A percentile compares a stretch with the other conserved stretches of the same genome.
phyloP scores from a whole-genome alignment of 1,284 basidiomycete genomes.

The Pterulicium gracile region DNA sequence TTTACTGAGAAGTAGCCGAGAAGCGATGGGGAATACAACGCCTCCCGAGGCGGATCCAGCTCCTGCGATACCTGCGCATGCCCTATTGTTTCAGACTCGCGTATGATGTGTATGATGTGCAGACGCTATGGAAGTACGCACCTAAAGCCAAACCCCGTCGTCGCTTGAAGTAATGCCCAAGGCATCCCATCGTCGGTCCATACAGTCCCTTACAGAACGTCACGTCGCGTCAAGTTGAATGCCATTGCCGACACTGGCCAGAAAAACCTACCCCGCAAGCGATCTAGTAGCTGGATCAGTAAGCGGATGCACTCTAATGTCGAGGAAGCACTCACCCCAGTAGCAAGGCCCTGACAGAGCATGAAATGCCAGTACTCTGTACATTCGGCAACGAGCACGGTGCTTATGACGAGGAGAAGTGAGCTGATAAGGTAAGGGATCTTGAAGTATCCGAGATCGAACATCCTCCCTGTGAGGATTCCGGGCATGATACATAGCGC shows the following conservation, averaged over 20 bases:
- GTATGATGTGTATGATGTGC: too few relatives aligned
- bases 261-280: background rate
- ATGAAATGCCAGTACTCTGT: constrained; percentile 40
- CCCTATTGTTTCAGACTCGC: too few relatives aligned
- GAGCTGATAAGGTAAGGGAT: constrained; percentile 25
- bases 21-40: constrained; percentile 27
- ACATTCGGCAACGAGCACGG: constrained; percentile 38
- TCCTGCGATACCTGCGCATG: constrained; percentile 25
- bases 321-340: constrained; percentile 21
- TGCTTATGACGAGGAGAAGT: constrained; percentile 28
- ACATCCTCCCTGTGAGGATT: constrained; percentile 35
- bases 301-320: background rate
- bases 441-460: constrained; percentile 40
- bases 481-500: constrained; percentile 23
- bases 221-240: background rate
- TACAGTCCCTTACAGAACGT: constrained; percentile 19
- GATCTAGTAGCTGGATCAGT: too few relatives aligned
- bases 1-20: constrained; percentile 22
- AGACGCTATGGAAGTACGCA: too few relatives aligned
- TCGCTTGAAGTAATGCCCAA: constrained; percentile 35
- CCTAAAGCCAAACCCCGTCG: constrained; percentile 25
- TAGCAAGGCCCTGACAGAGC: constrained; percentile 32
- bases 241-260: background rate
- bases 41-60: constrained; percentile 30
- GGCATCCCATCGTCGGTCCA: constrained; percentile 26